A percentile compares a stretch with the other conserved stretches of the same genome.
phyloP scores from a whole-genome alignment of 179 eudicot species.

The Corrigiola litoralis region DNA sequence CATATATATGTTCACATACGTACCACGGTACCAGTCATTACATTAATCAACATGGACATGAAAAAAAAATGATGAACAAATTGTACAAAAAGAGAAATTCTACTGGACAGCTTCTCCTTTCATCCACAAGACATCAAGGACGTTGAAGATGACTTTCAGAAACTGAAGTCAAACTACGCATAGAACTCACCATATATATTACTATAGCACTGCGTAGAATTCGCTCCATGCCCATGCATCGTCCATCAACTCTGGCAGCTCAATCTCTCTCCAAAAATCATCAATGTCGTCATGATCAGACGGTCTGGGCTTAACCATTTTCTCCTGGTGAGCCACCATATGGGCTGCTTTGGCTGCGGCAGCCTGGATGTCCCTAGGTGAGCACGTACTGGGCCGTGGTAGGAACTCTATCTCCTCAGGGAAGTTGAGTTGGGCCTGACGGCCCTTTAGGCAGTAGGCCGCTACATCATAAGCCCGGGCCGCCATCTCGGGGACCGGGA shows the following conservation, averaged over 20 bases:
- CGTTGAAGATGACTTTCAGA: no score
- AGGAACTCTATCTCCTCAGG: slow-evolving; percentile 42
- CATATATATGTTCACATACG: no score
- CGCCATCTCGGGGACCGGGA: slow-evolving; percentile 59
- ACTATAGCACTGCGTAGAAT: slow-evolving; percentile 7
- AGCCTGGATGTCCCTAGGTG: slow-evolving; percentile 55
- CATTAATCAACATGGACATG: no score
- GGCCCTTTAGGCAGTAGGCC: slow-evolving; percentile 49
- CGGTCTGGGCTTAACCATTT: not conserved
- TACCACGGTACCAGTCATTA: no score
- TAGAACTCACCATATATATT: slow-evolving; percentile 14
- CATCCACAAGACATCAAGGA: no score
- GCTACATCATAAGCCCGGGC: slow-evolving; percentile 73
- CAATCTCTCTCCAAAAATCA: slow-evolving; percentile 58
- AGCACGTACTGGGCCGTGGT: slow-evolving; percentile 39
- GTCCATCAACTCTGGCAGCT: slow-evolving; percentile 47
- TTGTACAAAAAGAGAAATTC: not conserved
- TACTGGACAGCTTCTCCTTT: no score
- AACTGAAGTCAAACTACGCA: slow-evolving; percentile 11
- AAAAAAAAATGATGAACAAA: no score
- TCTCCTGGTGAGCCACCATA: slow-evolving; percentile 19
- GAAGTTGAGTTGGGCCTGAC: slow-evolving; percentile 51
- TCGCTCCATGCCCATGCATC: slow-evolving; percentile 3
- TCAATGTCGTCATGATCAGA: slow-evolving; percentile 10
- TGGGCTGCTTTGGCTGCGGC: slow-evolving; percentile 52